Conservation (phyloP, 306 rosid species). For the Dalbergia cochinchinensis region DNA sequence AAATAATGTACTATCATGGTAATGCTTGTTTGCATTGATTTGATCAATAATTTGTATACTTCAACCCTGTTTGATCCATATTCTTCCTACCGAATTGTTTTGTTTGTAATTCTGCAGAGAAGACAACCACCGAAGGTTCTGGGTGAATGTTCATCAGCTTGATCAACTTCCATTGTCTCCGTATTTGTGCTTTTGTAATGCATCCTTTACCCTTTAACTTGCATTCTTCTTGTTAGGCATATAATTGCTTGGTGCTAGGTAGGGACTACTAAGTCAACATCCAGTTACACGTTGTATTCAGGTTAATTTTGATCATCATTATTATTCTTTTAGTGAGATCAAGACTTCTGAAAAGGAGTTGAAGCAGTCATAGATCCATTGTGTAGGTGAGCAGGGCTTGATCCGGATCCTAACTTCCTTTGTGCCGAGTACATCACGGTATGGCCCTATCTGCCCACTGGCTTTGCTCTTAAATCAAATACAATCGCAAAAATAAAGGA, state of each 20-base stretch:
- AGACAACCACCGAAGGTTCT: conserved; percentile 51
- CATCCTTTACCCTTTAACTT: conserved; percentile 23
- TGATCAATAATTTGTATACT: conserved; percentile 15
- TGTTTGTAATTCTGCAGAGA: conserved; percentile 54
- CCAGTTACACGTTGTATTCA: conserved; percentile 21
- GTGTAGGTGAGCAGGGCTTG: not conserved
- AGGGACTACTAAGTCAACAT: conserved; percentile 30
- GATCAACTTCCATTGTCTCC: conserved; percentile 38
- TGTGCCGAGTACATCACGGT: not conserved
- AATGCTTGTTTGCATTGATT: conserved; percentile 23
- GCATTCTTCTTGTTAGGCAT: conserved; percentile 34
- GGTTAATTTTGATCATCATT: conserved; percentile 36
- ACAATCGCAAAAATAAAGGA: conserved; percentile 1
- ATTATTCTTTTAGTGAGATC: not conserved
- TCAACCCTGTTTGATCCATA: not conserved
- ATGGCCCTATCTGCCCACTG: not conserved
- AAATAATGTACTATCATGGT: not conserved
- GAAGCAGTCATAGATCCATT: not conserved
- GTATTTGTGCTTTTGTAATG: conserved; percentile 17
- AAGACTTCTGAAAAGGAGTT: not conserved
- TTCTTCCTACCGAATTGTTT: conserved; percentile 20
- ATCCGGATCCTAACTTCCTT: not conserved
- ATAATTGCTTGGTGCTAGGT: conserved; percentile 15
- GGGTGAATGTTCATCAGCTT: conserved; percentile 38
- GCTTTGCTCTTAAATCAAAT: not conserved